phyloP scores from a whole-genome alignment of 306 rosid genomes.

The Prosopis cineraria region DNA sequence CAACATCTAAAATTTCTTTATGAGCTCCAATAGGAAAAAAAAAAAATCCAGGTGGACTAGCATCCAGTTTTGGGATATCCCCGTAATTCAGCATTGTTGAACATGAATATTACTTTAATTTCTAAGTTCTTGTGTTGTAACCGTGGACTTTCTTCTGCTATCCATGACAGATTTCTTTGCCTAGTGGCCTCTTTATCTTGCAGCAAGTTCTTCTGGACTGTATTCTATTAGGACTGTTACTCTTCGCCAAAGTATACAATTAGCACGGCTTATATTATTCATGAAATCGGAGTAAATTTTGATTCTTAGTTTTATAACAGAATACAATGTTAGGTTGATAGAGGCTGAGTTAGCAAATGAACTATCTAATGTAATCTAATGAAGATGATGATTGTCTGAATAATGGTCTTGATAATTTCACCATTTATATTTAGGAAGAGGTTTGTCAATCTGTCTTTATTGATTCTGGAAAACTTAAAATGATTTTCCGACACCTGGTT shows the following conservation, averaged over 20 bases:
- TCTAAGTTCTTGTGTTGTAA: neutral
- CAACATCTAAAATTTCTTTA: too few species aligned
- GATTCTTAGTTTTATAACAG: conserved; percentile 14
- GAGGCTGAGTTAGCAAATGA: conserved; percentile 16
- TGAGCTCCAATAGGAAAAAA: neutral
- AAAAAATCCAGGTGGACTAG: neutral
- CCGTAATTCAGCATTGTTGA: neutral
- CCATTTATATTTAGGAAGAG: neutral
- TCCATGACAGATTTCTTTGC: neutral
- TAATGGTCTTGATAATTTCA: neutral
- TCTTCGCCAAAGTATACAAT: neutral
- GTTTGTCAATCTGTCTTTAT: neutral
- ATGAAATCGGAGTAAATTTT: neutral
- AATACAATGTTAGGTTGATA: conserved; percentile 9
- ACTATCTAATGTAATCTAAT: conserved; percentile 20
- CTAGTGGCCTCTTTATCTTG: neutral
- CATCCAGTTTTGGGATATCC: neutral
- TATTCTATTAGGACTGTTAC: neutral
- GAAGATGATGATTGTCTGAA: neutral
- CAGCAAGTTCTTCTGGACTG: neutral
- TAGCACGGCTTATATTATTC: conserved; percentile 11
- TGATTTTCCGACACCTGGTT: conserved; percentile 3
- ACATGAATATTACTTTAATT: neutral
- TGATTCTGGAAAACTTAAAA: neutral
- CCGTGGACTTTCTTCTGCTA: neutral